These are phyloP conservation scores for Pestalotiopsis fici DNA, from an alignment of 2,329 filamentous ascomycete species.

Conservation along the genomic window DNA sequence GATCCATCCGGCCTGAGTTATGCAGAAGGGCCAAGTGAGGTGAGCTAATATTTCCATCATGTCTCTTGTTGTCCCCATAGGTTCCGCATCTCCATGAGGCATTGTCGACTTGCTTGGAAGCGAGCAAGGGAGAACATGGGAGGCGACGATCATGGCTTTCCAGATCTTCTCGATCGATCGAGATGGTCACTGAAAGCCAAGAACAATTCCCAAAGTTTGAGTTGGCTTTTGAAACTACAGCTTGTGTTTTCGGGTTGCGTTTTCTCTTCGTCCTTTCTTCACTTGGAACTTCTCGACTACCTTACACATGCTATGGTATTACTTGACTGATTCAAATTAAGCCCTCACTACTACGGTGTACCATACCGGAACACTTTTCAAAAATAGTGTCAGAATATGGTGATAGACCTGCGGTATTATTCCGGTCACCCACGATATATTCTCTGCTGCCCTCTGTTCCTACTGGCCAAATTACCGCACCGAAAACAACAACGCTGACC, in stretches of 20 bases:
- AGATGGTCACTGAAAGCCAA: too few relatives aligned
- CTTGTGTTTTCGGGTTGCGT: neutral
- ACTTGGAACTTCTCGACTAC: neutral
- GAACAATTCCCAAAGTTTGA: too few relatives aligned
- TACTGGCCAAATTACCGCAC: conserved; percentile 48
- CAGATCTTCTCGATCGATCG: too few relatives aligned
- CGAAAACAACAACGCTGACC: conserved; percentile 67
- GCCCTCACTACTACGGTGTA: conserved; percentile 68
- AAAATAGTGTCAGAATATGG: conserved; percentile 64
- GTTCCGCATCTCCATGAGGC: neutral
- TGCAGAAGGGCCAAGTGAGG: conserved; percentile 31
- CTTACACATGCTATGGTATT: neutral
- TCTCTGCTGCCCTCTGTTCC: conserved; percentile 17
- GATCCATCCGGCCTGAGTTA: conserved; percentile 20
- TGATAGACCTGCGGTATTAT: conserved; percentile 61
- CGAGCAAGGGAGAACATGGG: neutral
- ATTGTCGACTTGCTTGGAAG: neutral
- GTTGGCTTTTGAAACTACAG: too few relatives aligned
- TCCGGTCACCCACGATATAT: conserved; percentile 40
- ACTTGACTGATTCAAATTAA: conserved; percentile 31
- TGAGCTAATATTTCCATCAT: conserved; percentile 25
- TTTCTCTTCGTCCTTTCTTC: too few relatives aligned
- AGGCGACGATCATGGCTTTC: too few relatives aligned
- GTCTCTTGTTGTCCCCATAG: neutral
- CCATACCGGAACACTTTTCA: conserved; percentile 73